Evolutionary conservation across 139 green algal species (phyloP), one percentile per base, ranked within the genome.

Genomic region (Picochlorum sp.): DNA sequence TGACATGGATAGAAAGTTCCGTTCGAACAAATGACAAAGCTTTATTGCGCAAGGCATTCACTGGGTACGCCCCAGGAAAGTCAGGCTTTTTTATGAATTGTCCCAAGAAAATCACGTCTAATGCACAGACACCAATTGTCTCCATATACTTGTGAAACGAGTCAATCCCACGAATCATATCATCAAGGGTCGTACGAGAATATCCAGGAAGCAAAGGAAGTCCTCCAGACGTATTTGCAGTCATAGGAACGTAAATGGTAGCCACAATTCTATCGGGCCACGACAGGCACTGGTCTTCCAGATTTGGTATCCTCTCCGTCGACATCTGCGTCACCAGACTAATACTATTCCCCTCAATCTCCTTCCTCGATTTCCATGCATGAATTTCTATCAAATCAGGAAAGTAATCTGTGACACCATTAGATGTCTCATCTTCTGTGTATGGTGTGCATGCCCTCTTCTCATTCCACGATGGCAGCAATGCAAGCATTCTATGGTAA

Each of bases 71-170:
- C 20, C 58, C 58, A 34, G 58, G 58, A 31, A 65, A 65, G 6
- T 50, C 23, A 18, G 20, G 13, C 20, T 28, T 28, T 18, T 49
- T 23, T 15, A 65, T 50, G 21, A 65, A 65, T 26, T 65, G 58
- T n/a, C 58, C 58, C 21, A 65, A 28, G 21, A 65, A 49, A 7
- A 45, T 23, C 1, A 65, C 1, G 28, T 65, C 20, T 16, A 65
- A 59, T 18, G 58, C 58, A 52, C 58, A 65, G 41, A 31, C 58
- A 15, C n/a, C 58, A 51, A 23, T 65, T 14, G n/a, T 59, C 20
- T 65, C 58, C 20, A 65, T 65, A 52, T 57, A 65, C n/a, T 65
- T 65, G 1, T 65, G 58, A 20, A 65, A 52, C 20, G 58, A 65
- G 23, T 65, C 58, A 23, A 65, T 65, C 13, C 58, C 58, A 30